Percentiles rank a stretch among this genome's conserved stretches.
phyloP scores from a whole-genome alignment of 2,329 filamentous ascomycete species.

The Paraconiothyrium brasiliense region DNA sequence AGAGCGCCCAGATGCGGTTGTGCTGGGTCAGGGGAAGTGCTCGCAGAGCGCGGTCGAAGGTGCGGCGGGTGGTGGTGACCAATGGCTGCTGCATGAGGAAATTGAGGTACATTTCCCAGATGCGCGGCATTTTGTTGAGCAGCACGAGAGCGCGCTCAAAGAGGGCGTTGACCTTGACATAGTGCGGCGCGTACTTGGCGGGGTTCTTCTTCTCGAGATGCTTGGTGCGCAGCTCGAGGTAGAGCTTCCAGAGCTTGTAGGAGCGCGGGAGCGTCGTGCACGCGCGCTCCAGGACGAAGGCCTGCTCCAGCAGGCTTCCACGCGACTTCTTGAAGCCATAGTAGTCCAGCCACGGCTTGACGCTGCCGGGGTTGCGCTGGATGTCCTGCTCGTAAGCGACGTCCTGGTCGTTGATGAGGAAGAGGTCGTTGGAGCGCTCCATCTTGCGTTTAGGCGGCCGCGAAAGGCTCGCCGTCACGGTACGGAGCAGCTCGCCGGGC shows the following conservation, averaged over 20 bases:
- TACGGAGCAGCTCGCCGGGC: constrained; percentile 55
- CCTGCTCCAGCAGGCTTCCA: constrained; percentile 85
- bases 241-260: constrained; percentile 99
- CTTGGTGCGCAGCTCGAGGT: constrained; percentile 83
- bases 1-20: constrained; percentile 92
- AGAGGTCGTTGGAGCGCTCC: constrained; percentile 48
- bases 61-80: constrained; percentile 83
- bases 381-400: constrained; percentile 97
- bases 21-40: constrained; percentile 95
- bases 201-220: constrained; percentile 86
- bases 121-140: constrained; percentile 97
- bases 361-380: constrained; percentile 81
- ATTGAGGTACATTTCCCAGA: constrained; percentile 97
- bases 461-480: constrained; percentile 46
- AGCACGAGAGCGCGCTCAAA: constrained; percentile 93
- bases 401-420: constrained; percentile 80
- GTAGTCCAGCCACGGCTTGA: constrained; percentile 96
- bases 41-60: constrained; percentile 90
- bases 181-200: constrained; percentile 80
- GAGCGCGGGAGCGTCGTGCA: constrained; percentile 90
- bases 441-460: constrained; percentile 49
- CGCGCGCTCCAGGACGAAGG: constrained; percentile 87
- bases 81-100: constrained; percentile 93
- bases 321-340: constrained; percentile 89
- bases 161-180: constrained; percentile 90